Conservation (phyloP, 352 stramenopile species). For the Pythium vanterpoolii region DNA sequence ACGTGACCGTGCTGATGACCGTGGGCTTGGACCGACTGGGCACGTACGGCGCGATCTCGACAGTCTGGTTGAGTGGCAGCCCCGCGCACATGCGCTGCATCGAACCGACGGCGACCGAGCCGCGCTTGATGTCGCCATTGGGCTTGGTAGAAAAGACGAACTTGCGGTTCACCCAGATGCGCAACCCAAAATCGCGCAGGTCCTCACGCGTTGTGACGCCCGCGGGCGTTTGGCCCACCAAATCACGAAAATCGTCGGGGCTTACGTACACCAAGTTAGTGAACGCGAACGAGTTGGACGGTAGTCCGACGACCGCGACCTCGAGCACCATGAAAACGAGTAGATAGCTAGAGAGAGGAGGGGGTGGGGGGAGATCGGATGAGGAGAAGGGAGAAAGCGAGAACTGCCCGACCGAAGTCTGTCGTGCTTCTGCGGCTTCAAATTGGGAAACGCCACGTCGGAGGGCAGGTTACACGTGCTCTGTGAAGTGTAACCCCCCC, state of each 20-base stretch:
- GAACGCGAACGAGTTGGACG: slow-evolving; percentile 76
- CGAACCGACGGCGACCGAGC: slow-evolving; percentile 61
- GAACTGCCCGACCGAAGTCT: background rate
- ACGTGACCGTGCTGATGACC: slow-evolving; percentile 68
- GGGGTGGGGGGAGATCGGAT: background rate
- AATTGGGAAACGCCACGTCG: slow-evolving; percentile 27
- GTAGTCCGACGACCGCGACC: slow-evolving; percentile 56
- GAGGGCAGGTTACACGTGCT: background rate
- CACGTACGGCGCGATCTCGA: slow-evolving; percentile 62
- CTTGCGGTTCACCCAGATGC: slow-evolving; percentile 81
- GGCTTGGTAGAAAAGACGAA: slow-evolving; percentile 79
- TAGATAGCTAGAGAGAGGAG: background rate
- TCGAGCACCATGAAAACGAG: slow-evolving; percentile 46
- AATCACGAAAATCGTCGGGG: slow-evolving; percentile 66
- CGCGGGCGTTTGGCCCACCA: slow-evolving; percentile 58
- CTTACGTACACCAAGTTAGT: slow-evolving; percentile 83
- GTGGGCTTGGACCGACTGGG: slow-evolving; percentile 33
- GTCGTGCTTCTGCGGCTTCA: slow-evolving; percentile 13
- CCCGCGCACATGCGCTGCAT: slow-evolving; percentile 81
- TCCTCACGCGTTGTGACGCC: slow-evolving; percentile 70
- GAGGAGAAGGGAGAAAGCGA: background rate
- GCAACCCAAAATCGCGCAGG: slow-evolving; percentile 65
- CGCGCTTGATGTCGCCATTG: slow-evolving; percentile 56
- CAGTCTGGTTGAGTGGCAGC: slow-evolving; percentile 60
- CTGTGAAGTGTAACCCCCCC: background rate